Conservation (phyloP, 176 grass and related monocot genomes). For the Paspalum notatum region DNA sequence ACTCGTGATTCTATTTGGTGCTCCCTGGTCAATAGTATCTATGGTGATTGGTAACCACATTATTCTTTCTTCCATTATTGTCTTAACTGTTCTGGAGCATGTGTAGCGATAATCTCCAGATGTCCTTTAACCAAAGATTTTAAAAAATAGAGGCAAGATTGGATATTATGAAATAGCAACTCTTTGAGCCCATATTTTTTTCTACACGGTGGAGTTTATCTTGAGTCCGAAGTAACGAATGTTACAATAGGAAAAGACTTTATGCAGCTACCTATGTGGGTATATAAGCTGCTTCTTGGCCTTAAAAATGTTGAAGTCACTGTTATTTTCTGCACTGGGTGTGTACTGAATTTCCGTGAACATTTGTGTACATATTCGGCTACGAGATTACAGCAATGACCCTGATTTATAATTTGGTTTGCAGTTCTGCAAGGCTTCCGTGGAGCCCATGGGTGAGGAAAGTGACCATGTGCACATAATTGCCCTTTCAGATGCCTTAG, state of each 20-base stretch:
- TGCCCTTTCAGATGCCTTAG: constrained; percentile 87
- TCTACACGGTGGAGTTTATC: background rate
- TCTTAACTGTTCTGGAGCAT: background rate
- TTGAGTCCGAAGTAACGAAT: background rate
- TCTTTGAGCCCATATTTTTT: background rate
- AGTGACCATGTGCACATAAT: constrained; percentile 92
- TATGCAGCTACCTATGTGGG: background rate
- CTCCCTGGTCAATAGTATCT: constrained; percentile 7
- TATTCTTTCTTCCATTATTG: background rate
- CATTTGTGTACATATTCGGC: constrained; percentile 2
- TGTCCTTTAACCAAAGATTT: background rate
- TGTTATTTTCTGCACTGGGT: constrained; percentile 2
- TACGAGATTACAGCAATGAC: background rate
- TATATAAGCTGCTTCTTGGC: background rate
- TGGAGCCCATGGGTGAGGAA: constrained; percentile 99
- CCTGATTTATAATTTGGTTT: constrained; percentile 37
- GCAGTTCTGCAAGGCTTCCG: constrained; percentile 85
- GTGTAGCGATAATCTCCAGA: background rate
- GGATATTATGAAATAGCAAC: background rate
- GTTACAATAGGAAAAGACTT: background rate
- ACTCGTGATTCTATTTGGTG: background rate
- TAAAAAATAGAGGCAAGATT: background rate
- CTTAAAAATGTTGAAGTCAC: constrained; percentile 1
- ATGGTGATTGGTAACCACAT: background rate
- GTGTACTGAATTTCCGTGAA: background rate